phyloP scores from a whole-genome alignment of 768 basidiomycete species.

The Tephrocybe sp. region DNA sequence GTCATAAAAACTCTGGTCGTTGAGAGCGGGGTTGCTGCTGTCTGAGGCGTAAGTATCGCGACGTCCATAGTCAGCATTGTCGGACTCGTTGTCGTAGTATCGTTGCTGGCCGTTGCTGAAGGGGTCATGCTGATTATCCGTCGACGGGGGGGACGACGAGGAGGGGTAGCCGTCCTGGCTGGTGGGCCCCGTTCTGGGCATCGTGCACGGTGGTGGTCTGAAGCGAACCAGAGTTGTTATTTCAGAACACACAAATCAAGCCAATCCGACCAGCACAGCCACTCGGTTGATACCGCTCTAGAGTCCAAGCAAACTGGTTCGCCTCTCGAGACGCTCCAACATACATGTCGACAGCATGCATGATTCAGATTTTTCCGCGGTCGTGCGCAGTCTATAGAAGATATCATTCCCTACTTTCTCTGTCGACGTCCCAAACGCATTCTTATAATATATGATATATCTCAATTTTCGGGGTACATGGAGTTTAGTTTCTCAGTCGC shows the following conservation, averaged over 20 bases:
- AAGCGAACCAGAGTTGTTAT: conserved; percentile 19
- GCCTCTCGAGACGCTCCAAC: too few relatives aligned
- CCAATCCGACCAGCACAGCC: conserved; percentile 17
- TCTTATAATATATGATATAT: too few relatives aligned
- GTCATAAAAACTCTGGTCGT: conserved; percentile 70
- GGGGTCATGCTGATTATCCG: conserved; percentile 66
- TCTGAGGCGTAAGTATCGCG: conserved; percentile 74
- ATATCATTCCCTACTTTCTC: too few relatives aligned
- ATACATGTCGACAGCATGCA: too few relatives aligned
- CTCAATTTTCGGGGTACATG: too few relatives aligned
- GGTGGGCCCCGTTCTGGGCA: conserved; percentile 53
- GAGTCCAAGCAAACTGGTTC: too few relatives aligned
- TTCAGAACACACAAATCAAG: conserved; percentile 14
- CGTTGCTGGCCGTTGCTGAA: conserved; percentile 51
- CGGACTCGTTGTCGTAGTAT: conserved; percentile 78
- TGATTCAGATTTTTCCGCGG: too few relatives aligned
- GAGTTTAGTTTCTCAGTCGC: too few relatives aligned
- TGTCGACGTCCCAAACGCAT: too few relatives aligned
- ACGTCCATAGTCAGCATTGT: conserved; percentile 62
- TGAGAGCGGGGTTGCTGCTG: conserved; percentile 59
- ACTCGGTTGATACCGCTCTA: conserved; percentile 12
- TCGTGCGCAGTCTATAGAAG: too few relatives aligned
- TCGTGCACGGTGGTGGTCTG: conserved; percentile 38
- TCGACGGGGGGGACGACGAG: conserved; percentile 53
- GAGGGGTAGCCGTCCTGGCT: conserved; percentile 69